These are phyloP conservation scores for Taiwanofungus camphoratus DNA, from an alignment of 1,284 basidiomycete species.

Conservation along the genomic window DNA sequence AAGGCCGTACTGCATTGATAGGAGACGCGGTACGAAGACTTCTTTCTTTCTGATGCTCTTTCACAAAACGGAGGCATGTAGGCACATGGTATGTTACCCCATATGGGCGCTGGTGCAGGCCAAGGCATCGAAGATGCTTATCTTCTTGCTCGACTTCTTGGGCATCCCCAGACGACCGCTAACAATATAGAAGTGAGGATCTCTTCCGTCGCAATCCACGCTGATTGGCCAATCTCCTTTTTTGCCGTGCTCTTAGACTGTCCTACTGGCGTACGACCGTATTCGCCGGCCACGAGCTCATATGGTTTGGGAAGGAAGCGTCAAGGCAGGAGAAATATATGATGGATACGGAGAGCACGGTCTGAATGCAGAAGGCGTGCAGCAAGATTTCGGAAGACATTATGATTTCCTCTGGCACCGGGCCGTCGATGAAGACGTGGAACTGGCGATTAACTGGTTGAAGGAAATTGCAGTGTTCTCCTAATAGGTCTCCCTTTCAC, in stretches of 20 bases:
- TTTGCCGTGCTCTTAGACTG: slow-evolving; percentile 33
- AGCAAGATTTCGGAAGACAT: slow-evolving; percentile 29
- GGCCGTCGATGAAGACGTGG: slow-evolving; percentile 35
- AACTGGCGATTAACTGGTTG: slow-evolving; percentile 22
- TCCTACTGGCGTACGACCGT: slow-evolving; percentile 39
- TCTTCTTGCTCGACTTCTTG: slow-evolving; percentile 43
- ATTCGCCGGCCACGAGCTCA: slow-evolving; percentile 42
- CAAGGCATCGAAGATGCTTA: slow-evolving; percentile 61
- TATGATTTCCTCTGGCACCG: slow-evolving; percentile 47
- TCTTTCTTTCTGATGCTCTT: background rate
- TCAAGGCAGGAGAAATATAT: slow-evolving; percentile 30
- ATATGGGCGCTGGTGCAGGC: slow-evolving; percentile 57
- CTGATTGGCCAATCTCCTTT: background rate
- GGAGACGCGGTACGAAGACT: slow-evolving; percentile 48
- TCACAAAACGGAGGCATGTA: slow-evolving; percentile 11
- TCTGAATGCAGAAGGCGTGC: slow-evolving; percentile 13
- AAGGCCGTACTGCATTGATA: slow-evolving; percentile 44
- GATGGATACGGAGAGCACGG: slow-evolving; percentile 22
- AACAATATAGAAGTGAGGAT: slow-evolving; percentile 45
- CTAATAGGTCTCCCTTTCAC: too few relatives aligned
- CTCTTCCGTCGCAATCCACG: background rate
- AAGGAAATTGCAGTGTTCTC: slow-evolving; percentile 19
- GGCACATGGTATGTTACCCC: slow-evolving; percentile 58
- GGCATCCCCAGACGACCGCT: slow-evolving; percentile 36
- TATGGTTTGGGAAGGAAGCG: slow-evolving; percentile 36